Conservation (phyloP, 2,329 filamentous ascomycete genomes). For the Hypoxylon sp. region DNA sequence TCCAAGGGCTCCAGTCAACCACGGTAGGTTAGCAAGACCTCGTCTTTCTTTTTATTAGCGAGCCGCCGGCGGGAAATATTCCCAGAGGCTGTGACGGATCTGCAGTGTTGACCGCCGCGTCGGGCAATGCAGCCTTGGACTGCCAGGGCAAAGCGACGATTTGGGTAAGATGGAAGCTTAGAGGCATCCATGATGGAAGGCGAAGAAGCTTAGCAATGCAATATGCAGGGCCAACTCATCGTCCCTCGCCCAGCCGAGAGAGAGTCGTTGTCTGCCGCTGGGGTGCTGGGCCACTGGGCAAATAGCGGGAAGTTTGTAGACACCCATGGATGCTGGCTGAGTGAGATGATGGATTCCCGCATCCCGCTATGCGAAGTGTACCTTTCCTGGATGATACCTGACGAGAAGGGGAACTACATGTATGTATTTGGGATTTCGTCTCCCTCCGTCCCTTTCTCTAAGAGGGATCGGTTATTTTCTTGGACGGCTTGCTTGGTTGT, state of each 20-base stretch:
- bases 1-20: conserved; percentile 40
- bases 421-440: conserved; percentile 12
- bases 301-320: conserved; percentile 33
- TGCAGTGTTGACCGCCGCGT: conserved; percentile 42
- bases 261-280: conserved; percentile 20
- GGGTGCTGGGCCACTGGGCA: conserved; percentile 14
- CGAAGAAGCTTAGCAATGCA: conserved; percentile 45
- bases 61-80: conserved; percentile 42
- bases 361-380: conserved; percentile 35
- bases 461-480: conserved; percentile 22
- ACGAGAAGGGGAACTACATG: conserved; percentile 16
- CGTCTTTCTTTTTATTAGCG: conserved; percentile 37
- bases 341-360: conserved; percentile 43
- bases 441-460: conserved; percentile 14
- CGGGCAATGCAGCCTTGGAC: conserved; percentile 42
- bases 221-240: conserved; percentile 49
- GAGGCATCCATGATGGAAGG: conserved; percentile 35
- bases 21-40: conserved; percentile 24
- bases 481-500: conserved; percentile 40
- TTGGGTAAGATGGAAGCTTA: conserved; percentile 36
- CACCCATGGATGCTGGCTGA: conserved; percentile 27
- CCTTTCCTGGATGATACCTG: conserved; percentile 36
- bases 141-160: conserved; percentile 35
- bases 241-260: conserved; percentile 29
- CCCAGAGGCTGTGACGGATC: conserved; percentile 38